A percentile compares a stretch with the other conserved stretches of the same genome.
Evolutionary conservation across 176 grass and related monocot species (phyloP).

Genomic region (Carex littledalei): DNA sequence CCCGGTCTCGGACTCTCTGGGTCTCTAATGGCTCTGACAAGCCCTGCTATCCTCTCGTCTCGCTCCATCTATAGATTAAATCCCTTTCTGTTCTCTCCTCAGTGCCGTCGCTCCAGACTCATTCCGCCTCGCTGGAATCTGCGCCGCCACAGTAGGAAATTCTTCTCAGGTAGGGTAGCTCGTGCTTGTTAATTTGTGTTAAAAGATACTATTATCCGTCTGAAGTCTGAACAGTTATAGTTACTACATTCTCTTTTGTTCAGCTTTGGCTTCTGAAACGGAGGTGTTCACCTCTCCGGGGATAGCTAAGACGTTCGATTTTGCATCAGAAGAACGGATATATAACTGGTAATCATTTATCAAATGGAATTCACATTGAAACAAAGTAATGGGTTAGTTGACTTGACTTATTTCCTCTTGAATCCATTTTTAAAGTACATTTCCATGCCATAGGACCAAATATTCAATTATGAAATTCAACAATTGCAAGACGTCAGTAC

Average conservation of each 20-base stretch:
- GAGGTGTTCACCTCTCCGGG: conserved; percentile 84
- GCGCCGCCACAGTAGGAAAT: conserved; percentile 37
- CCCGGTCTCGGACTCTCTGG: neutral
- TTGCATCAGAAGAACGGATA: conserved; percentile 79
- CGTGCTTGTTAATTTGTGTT: neutral
- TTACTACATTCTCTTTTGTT: conserved; percentile 7
- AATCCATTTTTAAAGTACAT: neutral
- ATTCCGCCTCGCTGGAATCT: conserved; percentile 31
- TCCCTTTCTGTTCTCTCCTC: conserved; percentile 44
- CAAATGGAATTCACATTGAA: neutral
- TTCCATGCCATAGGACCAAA: neutral
- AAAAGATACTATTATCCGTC: neutral
- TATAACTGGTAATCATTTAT: conserved; percentile 68
- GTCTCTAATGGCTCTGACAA: conserved; percentile 60
- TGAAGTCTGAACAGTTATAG: neutral
- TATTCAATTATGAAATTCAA: neutral
- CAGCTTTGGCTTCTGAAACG: conserved; percentile 53
- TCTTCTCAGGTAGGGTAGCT: conserved; percentile 62
- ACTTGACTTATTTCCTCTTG: neutral
- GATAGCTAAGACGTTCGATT: conserved; percentile 79
- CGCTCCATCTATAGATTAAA: conserved; percentile 56
- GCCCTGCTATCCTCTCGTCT: conserved; percentile 43
- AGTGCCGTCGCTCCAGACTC: conserved; percentile 2
- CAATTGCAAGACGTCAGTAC: neutral
- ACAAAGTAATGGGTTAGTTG: neutral